phyloP scores from a whole-genome alignment of 2,329 filamentous ascomycete genomes.

The Lomentospora prolificans region DNA sequence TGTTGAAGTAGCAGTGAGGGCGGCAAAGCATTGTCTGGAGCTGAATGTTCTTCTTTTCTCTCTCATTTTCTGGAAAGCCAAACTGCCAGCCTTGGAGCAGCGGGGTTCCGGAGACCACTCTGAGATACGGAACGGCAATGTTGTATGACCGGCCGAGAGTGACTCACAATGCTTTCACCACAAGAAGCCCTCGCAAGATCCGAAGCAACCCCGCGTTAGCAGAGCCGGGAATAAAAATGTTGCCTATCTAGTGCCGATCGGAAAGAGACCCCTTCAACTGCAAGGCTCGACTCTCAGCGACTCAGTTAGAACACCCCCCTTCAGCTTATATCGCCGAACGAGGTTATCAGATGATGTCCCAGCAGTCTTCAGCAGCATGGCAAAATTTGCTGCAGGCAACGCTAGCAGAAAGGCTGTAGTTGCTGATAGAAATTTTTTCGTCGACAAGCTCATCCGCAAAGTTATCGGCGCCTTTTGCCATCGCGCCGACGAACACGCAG shows the following conservation, averaged over 20 bases:
- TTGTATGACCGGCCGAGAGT: slow-evolving; percentile 54
- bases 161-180: not conserved
- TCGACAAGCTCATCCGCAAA: slow-evolving; percentile 93
- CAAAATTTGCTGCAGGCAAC: slow-evolving; percentile 99
- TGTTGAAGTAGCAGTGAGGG: slow-evolving; percentile 59
- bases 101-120: slow-evolving; percentile 40
- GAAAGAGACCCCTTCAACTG: not conserved
- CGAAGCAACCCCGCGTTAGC: not conserved
- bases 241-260: not conserved
- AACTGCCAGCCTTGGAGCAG: slow-evolving; percentile 60
- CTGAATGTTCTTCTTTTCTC: slow-evolving; percentile 70
- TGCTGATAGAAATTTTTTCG: slow-evolving; percentile 96
- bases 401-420: slow-evolving; percentile 93
- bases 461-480: slow-evolving; percentile 93
- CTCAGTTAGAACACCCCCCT: too few species aligned
- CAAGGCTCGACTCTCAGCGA: too few species aligned
- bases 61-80: slow-evolving; percentile 56
- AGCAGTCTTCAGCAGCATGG: slow-evolving; percentile 92
- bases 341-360: slow-evolving; percentile 81
- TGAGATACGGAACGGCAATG: slow-evolving; percentile 47
- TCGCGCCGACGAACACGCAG: slow-evolving; percentile 94
- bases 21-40: slow-evolving; percentile 67
- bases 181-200: slow-evolving; percentile 14
- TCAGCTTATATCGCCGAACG: too few species aligned
- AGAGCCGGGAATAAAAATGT: not conserved